phyloP scores from a whole-genome alignment of 2,329 filamentous ascomycete species.

The Pseudogymnoascus sp. region DNA sequence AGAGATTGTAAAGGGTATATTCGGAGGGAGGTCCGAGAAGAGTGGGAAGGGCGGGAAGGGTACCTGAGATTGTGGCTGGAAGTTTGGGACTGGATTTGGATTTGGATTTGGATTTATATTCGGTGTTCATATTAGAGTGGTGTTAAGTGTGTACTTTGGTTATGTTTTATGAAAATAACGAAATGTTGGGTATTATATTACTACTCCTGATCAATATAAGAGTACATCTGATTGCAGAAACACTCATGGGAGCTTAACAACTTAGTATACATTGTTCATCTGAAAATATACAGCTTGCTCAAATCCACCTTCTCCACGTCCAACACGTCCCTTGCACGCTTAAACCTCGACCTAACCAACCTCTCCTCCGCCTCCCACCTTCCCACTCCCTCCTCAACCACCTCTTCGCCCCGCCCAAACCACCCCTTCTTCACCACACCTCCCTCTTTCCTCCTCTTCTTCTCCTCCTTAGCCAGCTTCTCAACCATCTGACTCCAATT shows the following conservation, averaged over 20 bases:
- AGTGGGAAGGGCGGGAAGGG: background rate
- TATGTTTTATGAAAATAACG: background rate
- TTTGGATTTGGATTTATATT: background rate
- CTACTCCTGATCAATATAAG: background rate
- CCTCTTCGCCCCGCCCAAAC: conserved; percentile 22
- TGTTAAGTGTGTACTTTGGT: background rate
- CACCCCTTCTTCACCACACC: conserved; percentile 16
- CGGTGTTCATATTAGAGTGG: background rate
- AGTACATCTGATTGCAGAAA: background rate
- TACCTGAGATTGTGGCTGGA: background rate
- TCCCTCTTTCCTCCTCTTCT: conserved; percentile 14
- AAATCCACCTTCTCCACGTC: conserved; percentile 5
- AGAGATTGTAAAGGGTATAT: background rate
- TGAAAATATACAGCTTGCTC: background rate
- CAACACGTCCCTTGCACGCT: conserved; percentile 21
- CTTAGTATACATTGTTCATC: background rate
- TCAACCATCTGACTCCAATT: conserved; percentile 82
- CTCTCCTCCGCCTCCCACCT: conserved; percentile 29
- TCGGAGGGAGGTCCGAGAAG: background rate
- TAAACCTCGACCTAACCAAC: conserved; percentile 25
- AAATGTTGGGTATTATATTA: background rate
- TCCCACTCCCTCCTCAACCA: conserved; percentile 19
- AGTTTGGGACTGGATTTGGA: background rate
- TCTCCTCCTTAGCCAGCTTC: conserved; percentile 40
- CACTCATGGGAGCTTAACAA: background rate